A percentile compares a stretch with the other conserved stretches of the same genome.
phyloP scores from a whole-genome alignment of 148 eudicot species.

The Vaccinium corymbosum region DNA sequence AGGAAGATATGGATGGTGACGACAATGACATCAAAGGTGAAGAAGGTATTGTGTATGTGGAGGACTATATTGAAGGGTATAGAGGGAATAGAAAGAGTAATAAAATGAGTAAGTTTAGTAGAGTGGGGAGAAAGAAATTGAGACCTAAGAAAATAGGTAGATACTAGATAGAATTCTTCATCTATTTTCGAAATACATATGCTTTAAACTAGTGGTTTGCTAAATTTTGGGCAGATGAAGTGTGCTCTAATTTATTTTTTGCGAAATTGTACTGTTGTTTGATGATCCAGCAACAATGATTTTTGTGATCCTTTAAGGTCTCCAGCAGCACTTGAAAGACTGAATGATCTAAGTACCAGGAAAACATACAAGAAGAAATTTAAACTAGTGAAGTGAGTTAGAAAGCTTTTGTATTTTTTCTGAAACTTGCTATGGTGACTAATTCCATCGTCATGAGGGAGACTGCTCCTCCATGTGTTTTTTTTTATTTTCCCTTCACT shows the following conservation, averaged over 20 bases:
- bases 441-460: neutral
- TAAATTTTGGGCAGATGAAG: neutral
- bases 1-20: constrained; percentile 24
- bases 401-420: neutral
- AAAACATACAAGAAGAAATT: neutral
- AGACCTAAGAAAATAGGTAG: constrained; percentile 1
- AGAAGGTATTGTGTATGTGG: neutral
- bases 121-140: neutral
- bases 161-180: neutral
- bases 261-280: neutral
- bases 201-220: neutral
- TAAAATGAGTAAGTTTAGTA: neutral
- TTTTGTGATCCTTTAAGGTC: neutral
- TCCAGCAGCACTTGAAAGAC: neutral
- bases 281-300: neutral
- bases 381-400: neutral
- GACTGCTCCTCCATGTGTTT: neutral
- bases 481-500: neutral
- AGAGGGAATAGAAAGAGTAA: neutral
- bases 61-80: constrained; percentile 5
- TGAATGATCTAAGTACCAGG: neutral
- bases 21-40: constrained; percentile 19
- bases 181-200: neutral
- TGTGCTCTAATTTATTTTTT: neutral
- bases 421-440: neutral